Conservation (phyloP, 495 filamentous ascomycete species). For the Ramalina intermedia region DNA sequence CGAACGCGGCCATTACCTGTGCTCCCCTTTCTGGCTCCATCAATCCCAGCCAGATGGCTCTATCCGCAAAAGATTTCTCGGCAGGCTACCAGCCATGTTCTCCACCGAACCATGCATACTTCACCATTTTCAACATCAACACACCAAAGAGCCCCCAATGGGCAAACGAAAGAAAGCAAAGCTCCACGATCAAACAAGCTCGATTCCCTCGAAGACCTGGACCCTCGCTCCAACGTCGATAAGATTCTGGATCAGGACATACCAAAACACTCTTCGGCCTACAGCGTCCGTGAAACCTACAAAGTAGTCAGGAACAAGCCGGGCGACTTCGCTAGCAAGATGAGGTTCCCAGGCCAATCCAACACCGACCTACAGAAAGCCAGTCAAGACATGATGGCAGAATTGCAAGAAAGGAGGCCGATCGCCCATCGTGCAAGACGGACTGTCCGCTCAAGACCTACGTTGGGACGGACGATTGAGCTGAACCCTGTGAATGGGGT, state of each 20-base stretch:
- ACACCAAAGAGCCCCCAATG: background rate
- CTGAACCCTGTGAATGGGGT: slow-evolving; percentile 27
- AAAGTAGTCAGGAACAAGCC: background rate
- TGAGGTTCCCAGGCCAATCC: background rate
- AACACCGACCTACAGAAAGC: background rate
- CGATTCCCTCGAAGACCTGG: background rate
- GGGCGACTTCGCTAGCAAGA: background rate
- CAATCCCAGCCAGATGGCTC: slow-evolving; percentile 5
- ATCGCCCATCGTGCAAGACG: slow-evolving; percentile 8
- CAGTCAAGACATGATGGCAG: background rate
- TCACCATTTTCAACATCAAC: background rate
- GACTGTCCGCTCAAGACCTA: slow-evolving; percentile 21
- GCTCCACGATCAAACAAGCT: background rate
- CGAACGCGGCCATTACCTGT: slow-evolving; percentile 16
- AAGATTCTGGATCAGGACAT: background rate
- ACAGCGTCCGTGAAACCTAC: background rate
- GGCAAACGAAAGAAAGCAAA: background rate
- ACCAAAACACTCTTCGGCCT: background rate
- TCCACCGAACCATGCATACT: background rate
- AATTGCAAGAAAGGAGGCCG: background rate
- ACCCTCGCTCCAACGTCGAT: background rate
- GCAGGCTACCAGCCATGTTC: background rate
- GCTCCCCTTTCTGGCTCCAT: slow-evolving; percentile 17
- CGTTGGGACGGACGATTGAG: slow-evolving; percentile 40
- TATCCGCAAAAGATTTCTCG: background rate